These are phyloP conservation scores for Aspergillus hancockii DNA, from an alignment of 495 filamentous ascomycete genomes.

Conservation along the genomic window DNA sequence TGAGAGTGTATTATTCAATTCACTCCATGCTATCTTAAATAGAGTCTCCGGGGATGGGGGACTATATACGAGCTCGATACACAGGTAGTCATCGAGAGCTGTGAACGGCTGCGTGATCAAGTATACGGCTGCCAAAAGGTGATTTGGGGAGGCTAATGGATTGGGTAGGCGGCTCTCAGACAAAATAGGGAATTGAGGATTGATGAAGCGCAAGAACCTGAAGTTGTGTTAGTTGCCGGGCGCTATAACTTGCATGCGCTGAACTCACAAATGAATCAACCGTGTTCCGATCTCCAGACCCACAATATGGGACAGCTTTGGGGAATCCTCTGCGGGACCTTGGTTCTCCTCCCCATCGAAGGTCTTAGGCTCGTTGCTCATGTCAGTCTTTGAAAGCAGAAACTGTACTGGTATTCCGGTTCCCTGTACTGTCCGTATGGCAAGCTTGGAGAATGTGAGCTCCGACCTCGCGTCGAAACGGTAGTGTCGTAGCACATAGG, in stretches of 20 bases:
- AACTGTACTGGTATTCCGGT: constrained; percentile 4
- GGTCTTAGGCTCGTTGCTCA: not conserved
- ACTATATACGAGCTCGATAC: constrained; percentile 8
- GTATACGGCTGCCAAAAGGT: constrained; percentile 6
- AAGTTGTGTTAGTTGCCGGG: not conserved
- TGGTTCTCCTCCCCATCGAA: not conserved
- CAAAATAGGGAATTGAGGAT: not conserved
- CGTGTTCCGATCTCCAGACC: not conserved
- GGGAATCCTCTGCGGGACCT: not conserved
- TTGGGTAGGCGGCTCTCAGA: not conserved
- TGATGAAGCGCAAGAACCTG: not conserved
- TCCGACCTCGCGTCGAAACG: constrained; percentile 1
- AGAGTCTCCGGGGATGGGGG: not conserved
- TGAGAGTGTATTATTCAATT: not conserved
- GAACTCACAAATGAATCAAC: not conserved
- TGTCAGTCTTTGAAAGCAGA: constrained; percentile 5
- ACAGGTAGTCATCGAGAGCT: constrained; percentile 6
- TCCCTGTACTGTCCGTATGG: not conserved
- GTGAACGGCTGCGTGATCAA: constrained; percentile 7
- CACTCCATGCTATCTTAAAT: constrained; percentile 2
- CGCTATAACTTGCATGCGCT: not conserved
- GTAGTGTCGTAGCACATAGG: constrained; percentile 8
- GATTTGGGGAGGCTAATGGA: not conserved
- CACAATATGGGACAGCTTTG: not conserved
- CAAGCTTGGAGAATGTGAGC: constrained; percentile 7